Evolutionary conservation across 1,284 basidiomycete genomes (phyloP), one percentile per base, ranked within the genome.

Genomic region (Afroboletus lepidellus): DNA sequence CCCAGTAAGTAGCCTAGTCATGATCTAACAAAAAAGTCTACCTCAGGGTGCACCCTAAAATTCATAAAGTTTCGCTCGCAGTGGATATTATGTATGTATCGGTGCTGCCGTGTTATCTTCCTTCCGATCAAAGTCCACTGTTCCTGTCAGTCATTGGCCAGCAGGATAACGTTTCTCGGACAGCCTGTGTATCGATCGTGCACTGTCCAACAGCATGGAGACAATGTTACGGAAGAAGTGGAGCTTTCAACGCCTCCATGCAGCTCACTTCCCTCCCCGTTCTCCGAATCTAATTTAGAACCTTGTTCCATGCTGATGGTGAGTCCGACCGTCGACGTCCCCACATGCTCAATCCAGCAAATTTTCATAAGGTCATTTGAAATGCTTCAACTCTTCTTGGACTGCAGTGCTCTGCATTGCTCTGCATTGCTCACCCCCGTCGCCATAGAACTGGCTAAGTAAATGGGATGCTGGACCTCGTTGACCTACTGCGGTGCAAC

Each of bases 11-110:
- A 20, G 46, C 46, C 43, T 46, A 41, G 44, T 52, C 53, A 52
- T 52, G 51, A 55, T 61, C 46, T 49, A 41, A 53, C 51, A 44
- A 51, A 34, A 54, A 53, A 37, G 42, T 45, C 55, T 54, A 48
- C 45, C 29, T 67, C 66, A 68, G 66, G 66, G 66, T 57, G 57
- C 55, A 68, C 66, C 66, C 66, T 57, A 56, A 61, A 69, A 55
- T 41, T 29, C 51, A 46, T 54, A 60, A 57, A 54, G 61, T 56
- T 62, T 54, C 53, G 50, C 37, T 53, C 46, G 50, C 65, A 65
- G 50, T 50, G 48, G 18, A 57, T 69, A 68, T 68, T 71, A 68
- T 71, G 66, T 71, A 68, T 71, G 66, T 68, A 56, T 45, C 54
- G n/a, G 42, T 51, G 45, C 29, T 37, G 53, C 57, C 56, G 53